These are phyloP conservation scores for Fusarium incarnatum DNA, from an alignment of 2,329 filamentous ascomycete species.

Conservation along the genomic window DNA sequence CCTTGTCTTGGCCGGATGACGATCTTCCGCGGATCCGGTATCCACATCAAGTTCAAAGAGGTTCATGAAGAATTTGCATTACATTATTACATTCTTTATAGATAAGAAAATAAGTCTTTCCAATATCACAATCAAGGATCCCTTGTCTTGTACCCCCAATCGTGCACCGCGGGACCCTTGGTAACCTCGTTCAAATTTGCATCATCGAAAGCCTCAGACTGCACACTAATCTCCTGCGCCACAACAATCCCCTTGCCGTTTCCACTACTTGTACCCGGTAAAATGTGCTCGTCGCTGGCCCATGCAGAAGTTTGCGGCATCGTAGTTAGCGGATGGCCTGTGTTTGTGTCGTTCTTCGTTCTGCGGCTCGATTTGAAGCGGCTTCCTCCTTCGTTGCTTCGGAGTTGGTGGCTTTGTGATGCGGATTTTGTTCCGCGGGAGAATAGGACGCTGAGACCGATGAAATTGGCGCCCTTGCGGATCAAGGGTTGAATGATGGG, in stretches of 20 bases:
- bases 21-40: slow-evolving; percentile 14
- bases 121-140: background rate
- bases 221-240: slow-evolving; percentile 37
- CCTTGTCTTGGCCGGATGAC: slow-evolving; percentile 5
- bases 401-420: slow-evolving; percentile 37
- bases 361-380: slow-evolving; percentile 29
- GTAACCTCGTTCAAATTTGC: background rate
- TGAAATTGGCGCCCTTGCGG: slow-evolving; percentile 37
- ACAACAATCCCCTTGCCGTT: slow-evolving; percentile 27
- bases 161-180: slow-evolving; percentile 16
- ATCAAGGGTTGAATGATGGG: slow-evolving; percentile 41
- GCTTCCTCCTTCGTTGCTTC: slow-evolving; percentile 31
- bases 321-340: slow-evolving; percentile 15
- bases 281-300: slow-evolving; percentile 41
- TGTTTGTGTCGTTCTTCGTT: background rate
- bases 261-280: slow-evolving; percentile 17
- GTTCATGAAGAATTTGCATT: slow-evolving; percentile 6
- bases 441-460: slow-evolving; percentile 37
- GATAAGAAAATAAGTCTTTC: background rate
- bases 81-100: slow-evolving; percentile 8
- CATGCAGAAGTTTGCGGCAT: slow-evolving; percentile 33
- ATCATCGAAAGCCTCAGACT: slow-evolving; percentile 25
- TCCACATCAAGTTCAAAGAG: background rate
- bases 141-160: slow-evolving; percentile 34
- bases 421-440: slow-evolving; percentile 33